Evolutionary conservation across 2,329 filamentous ascomycete species (phyloP), one percentile per base, ranked within the genome.

Genomic region (Gnomoniopsis smithogilvyi): DNA sequence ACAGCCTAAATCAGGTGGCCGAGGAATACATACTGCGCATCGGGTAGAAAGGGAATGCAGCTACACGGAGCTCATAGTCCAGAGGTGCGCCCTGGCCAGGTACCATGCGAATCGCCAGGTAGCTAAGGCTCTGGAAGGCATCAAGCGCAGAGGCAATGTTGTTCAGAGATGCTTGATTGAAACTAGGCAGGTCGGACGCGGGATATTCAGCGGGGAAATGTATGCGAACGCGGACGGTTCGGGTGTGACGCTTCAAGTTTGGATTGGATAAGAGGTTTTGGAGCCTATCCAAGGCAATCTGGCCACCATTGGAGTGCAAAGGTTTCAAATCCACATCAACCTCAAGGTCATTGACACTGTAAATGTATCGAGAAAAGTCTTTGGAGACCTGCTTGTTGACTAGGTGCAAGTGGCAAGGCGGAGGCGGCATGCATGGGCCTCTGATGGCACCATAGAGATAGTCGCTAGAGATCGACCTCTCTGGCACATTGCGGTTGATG

Each of bases 201-300:
- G 58, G 51, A 21, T 62, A 62, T 14, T 57, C 45, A 34, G 60
- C 21, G 30, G 61, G 61, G 3, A 63, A 61, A 33, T 63, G 61
- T 7, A 63, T 58, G 30, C 61, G 61, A 15, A 63, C 26, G n/a
- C 61, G 61, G 12, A 46, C 36, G 10, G 14, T 15, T 46, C 30
- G 30, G 3, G 55, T 63, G 49, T 55, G 56, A 19, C 38, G 34
- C 38, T 41, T 24, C 11, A 63, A 56, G 52, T 61, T 61, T 47
- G 48, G 36, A 19, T 63, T 61, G 6, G 46, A 36, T 14, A 58
- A 36, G 12, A 51, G 17, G 17, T 30, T 21, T 22, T 45, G 30
- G 15, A 63, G 43, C 21, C 30, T 56, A 24, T 58, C 41, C 15
- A 63, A 38, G 19, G 41, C 47, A n/a, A 51, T 43, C 30, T 53